These are phyloP conservation scores for Hansfordia pulvinata DNA, from an alignment of 2,329 filamentous ascomycete genomes.

Conservation along the genomic window DNA sequence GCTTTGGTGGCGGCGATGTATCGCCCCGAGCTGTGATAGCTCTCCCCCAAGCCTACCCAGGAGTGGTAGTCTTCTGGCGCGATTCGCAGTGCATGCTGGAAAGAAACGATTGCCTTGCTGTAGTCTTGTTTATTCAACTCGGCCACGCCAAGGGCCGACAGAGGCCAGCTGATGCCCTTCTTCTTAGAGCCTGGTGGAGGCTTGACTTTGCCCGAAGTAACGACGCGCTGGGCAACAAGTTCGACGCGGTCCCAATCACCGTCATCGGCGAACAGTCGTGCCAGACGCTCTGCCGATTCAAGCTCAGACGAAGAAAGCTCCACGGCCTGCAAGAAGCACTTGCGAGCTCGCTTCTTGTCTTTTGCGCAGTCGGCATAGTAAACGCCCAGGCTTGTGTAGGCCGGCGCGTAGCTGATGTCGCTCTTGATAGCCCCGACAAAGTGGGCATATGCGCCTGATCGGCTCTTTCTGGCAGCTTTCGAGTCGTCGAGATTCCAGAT, in stretches of 20 bases:
- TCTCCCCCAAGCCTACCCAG: constrained; percentile 94
- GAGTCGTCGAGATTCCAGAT: constrained; percentile 75
- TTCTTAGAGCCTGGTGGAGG: constrained; percentile 86
- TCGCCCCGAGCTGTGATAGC: constrained; percentile 85
- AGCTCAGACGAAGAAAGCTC: constrained; percentile 83
- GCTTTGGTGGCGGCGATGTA: constrained; percentile 92
- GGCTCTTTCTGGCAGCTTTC: constrained; percentile 60
- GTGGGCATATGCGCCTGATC: constrained; percentile 68
- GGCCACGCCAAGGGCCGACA: constrained; percentile 82
- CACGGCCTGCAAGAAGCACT: constrained; percentile 92
- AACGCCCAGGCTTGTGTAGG: constrained; percentile 80
- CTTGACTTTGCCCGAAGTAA: constrained; percentile 87
- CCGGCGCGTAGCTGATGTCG: constrained; percentile 76
- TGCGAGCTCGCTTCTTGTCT: constrained; percentile 74
- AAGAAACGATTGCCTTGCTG: constrained; percentile 75
- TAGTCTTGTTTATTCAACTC: constrained; percentile 93
- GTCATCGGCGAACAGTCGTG: constrained; percentile 73
- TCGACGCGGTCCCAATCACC: constrained; percentile 96
- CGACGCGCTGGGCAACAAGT: constrained; percentile 75
- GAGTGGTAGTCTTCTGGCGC: constrained; percentile 83
- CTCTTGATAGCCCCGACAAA: constrained; percentile 77
- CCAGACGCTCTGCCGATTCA: constrained; percentile 74
- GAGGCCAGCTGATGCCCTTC: constrained; percentile 91
- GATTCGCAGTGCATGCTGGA: constrained; percentile 77
- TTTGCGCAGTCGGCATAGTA: constrained; percentile 87